Conservation (phyloP, 495 filamentous ascomycete species). For the Sordaria brevicollis region DNA sequence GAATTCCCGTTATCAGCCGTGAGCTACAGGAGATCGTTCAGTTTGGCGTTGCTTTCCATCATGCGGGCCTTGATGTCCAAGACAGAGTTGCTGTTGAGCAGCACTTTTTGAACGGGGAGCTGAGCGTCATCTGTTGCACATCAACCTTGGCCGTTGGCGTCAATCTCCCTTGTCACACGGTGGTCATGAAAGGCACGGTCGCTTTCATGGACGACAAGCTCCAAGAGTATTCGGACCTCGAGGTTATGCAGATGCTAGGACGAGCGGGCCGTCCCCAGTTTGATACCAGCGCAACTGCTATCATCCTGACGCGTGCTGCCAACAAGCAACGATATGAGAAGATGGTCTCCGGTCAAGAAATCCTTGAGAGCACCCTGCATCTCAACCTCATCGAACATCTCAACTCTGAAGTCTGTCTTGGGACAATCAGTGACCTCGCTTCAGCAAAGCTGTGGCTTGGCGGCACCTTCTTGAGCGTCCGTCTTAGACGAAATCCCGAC, state of each 20-base stretch:
- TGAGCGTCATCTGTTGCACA: constrained; percentile 90
- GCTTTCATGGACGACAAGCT: constrained; percentile 55
- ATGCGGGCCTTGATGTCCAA: constrained; percentile 66
- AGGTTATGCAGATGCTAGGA: constrained; percentile 98
- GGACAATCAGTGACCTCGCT: constrained; percentile 59
- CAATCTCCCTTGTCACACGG: constrained; percentile 87
- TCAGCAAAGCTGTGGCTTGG: constrained; percentile 75
- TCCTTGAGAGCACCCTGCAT: constrained; percentile 82
- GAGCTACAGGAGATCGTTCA: constrained; percentile 53
- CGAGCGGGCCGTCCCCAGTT: constrained; percentile 91
- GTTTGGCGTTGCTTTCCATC: constrained; percentile 84
- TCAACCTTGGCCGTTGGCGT: constrained; percentile 89
- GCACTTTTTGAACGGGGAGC: constrained; percentile 60
- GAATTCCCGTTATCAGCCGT: constrained; percentile 43
- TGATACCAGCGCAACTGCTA: constrained; percentile 70
- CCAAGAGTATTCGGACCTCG: constrained; percentile 77
- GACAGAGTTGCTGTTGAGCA: constrained; percentile 67
- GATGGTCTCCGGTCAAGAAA: constrained; percentile 73
- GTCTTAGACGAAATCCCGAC: constrained; percentile 66
- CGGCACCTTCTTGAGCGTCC: constrained; percentile 80
- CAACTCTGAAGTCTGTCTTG: constrained; percentile 86
- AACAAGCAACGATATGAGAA: constrained; percentile 67
- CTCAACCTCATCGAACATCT: constrained; percentile 83
- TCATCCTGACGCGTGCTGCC: constrained; percentile 70
- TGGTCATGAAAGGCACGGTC: constrained; percentile 84